phyloP scores from a whole-genome alignment of 805 yeast genomes.

The Suhomyces faveliae region DNA sequence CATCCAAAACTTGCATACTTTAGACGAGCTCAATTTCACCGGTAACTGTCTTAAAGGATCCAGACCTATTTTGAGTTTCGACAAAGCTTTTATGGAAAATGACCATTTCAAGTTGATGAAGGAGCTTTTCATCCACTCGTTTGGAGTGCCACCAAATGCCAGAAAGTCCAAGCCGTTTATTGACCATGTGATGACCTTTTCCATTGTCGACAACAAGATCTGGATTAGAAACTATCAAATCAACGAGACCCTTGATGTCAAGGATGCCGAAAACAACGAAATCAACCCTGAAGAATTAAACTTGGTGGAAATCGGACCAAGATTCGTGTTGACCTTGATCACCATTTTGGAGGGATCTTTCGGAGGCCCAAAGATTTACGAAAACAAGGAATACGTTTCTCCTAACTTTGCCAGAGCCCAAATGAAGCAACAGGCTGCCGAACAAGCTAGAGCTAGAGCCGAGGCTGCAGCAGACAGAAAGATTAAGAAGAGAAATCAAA shows the following conservation, averaged over 20 bases:
- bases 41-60: slow-evolving; percentile 96
- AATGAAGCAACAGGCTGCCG: slow-evolving; percentile 73
- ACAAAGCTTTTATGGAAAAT: slow-evolving; percentile 63
- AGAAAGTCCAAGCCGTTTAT: slow-evolving; percentile 91
- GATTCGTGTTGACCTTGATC: slow-evolving; percentile 89
- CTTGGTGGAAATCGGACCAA: slow-evolving; percentile 93
- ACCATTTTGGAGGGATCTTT: slow-evolving; percentile 94
- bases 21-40: slow-evolving; percentile 93
- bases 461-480: slow-evolving; percentile 78
- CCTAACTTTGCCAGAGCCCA: slow-evolving; percentile 96
- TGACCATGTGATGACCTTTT: slow-evolving; percentile 92
- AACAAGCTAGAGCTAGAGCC: slow-evolving; percentile 71
- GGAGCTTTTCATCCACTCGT: slow-evolving; percentile 73
- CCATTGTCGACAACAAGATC: slow-evolving; percentile 87
- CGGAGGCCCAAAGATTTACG: slow-evolving; percentile 96
- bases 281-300: slow-evolving; percentile 57
- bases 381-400: slow-evolving; percentile 93
- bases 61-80: slow-evolving; percentile 90
- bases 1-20: slow-evolving; percentile 91
- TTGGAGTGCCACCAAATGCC: slow-evolving; percentile 94
- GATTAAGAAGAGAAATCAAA: slow-evolving; percentile 70
- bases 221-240: slow-evolving; percentile 97
- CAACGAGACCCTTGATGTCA: slow-evolving; percentile 59
- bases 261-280: slow-evolving; percentile 48
- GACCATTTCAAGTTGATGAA: slow-evolving; percentile 72